These are phyloP conservation scores for Platanthera zijinensis DNA, from an alignment of 106 monocot genomes.

Conservation along the genomic window DNA sequence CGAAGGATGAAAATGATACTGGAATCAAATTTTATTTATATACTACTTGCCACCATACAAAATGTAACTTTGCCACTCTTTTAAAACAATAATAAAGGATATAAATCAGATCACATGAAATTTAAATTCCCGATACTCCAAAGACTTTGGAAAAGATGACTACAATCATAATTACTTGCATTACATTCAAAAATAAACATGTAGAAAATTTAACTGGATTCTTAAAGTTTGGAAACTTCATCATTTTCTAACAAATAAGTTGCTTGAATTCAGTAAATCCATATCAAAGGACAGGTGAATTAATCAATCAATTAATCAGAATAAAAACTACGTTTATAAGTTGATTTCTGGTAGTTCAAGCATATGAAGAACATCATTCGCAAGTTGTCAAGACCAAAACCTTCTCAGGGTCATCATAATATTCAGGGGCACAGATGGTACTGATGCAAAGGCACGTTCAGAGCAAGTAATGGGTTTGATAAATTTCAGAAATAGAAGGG, in stretches of 20 bases:
- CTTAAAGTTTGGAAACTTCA: background rate
- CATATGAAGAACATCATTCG: background rate
- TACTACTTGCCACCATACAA: too few species aligned
- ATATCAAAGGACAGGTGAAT: background rate
- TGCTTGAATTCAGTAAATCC: background rate
- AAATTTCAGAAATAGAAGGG: background rate
- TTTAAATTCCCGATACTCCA: background rate
- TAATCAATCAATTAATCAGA: background rate
- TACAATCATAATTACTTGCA: background rate
- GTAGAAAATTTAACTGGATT: background rate
- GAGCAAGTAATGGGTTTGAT: background rate
- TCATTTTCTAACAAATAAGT: background rate
- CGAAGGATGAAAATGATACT: too few species aligned
- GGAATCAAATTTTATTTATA: too few species aligned
- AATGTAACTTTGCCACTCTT: background rate
- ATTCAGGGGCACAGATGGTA: too few species aligned
- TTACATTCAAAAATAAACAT: background rate
- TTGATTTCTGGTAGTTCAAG: background rate
- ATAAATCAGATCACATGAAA: background rate
- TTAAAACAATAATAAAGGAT: background rate
- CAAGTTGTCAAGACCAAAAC: background rate
- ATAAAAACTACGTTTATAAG: background rate
- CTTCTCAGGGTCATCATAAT: background rate
- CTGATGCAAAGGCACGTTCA: too few species aligned
- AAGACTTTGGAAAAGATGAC: background rate